These are phyloP conservation scores for Abortiporus biennis DNA, from an alignment of 1,284 basidiomycete species.

Conservation along the genomic window DNA sequence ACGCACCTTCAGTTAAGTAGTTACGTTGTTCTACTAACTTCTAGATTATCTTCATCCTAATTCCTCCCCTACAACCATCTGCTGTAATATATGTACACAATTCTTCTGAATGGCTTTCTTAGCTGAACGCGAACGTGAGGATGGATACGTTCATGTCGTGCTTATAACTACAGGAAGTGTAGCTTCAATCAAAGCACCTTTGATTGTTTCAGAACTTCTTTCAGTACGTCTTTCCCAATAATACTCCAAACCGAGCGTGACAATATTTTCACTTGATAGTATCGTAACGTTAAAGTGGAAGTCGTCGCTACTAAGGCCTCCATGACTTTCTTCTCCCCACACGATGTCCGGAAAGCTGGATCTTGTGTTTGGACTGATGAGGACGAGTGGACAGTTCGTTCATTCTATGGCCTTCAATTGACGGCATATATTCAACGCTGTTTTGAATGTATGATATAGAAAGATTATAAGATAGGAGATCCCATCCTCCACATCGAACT, in stretches of 20 bases:
- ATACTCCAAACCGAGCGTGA: too few species aligned
- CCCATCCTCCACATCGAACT: constrained; percentile 97
- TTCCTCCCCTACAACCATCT: too few species aligned
- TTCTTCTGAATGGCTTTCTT: too few species aligned
- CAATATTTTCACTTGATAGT: constrained; percentile 44
- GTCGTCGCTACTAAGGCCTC: constrained; percentile 80
- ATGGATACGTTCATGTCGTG: constrained; percentile 62
- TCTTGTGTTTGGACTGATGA: constrained; percentile 82
- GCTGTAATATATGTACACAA: too few species aligned
- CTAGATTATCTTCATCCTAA: too few species aligned
- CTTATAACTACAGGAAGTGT: constrained; percentile 91
- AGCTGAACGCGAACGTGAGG: constrained; percentile 20
- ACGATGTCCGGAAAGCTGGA: constrained; percentile 46
- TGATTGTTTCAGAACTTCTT: constrained; percentile 78
- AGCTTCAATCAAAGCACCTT: constrained; percentile 87
- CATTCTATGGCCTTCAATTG: not conserved
- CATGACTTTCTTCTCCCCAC: constrained; percentile 69
- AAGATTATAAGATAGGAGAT: constrained; percentile 70
- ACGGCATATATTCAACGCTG: not conserved
- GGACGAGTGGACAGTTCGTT: constrained; percentile 79
- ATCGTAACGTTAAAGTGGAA: constrained; percentile 72
- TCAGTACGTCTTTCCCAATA: constrained; percentile 58
- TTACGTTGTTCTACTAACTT: too few species aligned
- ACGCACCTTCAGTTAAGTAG: too few species aligned
- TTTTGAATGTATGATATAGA: constrained; percentile 28